Conservation (phyloP, 2,329 filamentous ascomycete genomes). For the Diplodia intermedia region DNA sequence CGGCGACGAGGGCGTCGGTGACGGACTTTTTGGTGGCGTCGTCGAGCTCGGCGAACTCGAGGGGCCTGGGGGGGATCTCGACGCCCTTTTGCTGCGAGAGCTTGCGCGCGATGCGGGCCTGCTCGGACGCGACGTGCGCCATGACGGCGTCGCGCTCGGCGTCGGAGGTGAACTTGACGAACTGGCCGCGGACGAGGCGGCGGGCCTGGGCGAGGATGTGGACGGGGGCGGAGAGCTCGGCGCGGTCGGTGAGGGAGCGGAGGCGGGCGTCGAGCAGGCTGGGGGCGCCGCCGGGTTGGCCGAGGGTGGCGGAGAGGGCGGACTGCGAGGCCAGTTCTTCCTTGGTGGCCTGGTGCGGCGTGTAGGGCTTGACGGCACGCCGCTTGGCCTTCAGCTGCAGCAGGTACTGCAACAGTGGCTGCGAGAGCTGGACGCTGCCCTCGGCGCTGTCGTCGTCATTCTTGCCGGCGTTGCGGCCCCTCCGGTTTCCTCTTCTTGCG, state of each 20-base stretch:
- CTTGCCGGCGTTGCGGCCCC: background rate
- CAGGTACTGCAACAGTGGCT: conserved; percentile 26
- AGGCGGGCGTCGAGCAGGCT: conserved; percentile 20
- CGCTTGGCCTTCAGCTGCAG: conserved; percentile 16
- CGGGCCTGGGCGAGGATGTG: conserved; percentile 8
- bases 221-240: conserved; percentile 2
- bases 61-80: conserved; percentile 15
- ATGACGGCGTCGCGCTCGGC: conserved; percentile 27
- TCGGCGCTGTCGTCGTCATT: background rate
- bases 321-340: conserved; percentile 15
- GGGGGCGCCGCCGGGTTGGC: conserved; percentile 20
- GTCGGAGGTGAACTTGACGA: conserved; percentile 28
- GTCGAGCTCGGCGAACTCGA: conserved; percentile 29
- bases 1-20: conserved; percentile 18
- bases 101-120: conserved; percentile 17
- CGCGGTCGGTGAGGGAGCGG: conserved; percentile 19
- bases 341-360: background rate
- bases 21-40: background rate
- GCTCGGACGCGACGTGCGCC: conserved; percentile 13
- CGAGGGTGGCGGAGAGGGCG: conserved; percentile 26
- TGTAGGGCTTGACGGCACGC: conserved; percentile 16
- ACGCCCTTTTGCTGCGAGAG: conserved; percentile 30
- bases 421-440: background rate
- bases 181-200: conserved; percentile 28
- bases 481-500: background rate